Base-by-base conservation (phyloP, 163 green algal species). In the Trebouxia gelatinosa region DNA sequence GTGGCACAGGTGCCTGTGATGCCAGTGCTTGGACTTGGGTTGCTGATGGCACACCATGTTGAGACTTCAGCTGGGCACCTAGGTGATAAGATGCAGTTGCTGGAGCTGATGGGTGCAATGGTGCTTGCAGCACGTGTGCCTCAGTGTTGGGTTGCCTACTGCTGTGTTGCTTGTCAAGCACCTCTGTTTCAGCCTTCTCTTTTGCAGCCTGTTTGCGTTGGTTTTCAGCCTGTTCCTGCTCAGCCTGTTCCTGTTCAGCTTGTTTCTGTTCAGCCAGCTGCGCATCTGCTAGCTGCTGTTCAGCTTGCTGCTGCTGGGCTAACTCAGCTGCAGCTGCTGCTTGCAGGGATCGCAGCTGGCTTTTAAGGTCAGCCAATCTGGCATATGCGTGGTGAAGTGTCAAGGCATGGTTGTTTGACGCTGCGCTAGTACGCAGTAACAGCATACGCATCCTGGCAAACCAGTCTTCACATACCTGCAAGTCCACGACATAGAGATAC, bases 401-500 rank as follows among this genome's bases (percentile, higher is more conserved):
- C 29, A 85, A 77, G 28, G 88, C 75, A 29, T 88, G 86, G 6
- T 65, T 50, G 9, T 78, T 79, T 16, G 74, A 38, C n/a, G 82
- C 81, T 7, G 68, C 57, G 31, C 85, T 81, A 0, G 81, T 80
- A 3, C 77, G 72, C 38, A 89, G 37, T 26, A 89, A 64, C 57
- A 85, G 40, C 61, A 83, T 75, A 3, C 89, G 81, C 74, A 86
- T 43, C 7, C 87, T 82, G 1, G 59, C 68, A 51, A 94, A 87
- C 90, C 90, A 95, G 29, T 91, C 88, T 26, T 89, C 83, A 76
- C 90, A 94, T 26, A 92, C 87, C 85, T 92, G 81, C 40, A 62
- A 23, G 19, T n/a, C n/a, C n/a, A n/a, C n/a, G n/a, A n/a, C n/a
- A n/a, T n/a, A n/a, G n/a, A n/a, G n/a, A n/a, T n/a, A n/a, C n/a